phyloP scores from a whole-genome alignment of 1,139 yeast genomes.

The Pichia sp. region DNA sequence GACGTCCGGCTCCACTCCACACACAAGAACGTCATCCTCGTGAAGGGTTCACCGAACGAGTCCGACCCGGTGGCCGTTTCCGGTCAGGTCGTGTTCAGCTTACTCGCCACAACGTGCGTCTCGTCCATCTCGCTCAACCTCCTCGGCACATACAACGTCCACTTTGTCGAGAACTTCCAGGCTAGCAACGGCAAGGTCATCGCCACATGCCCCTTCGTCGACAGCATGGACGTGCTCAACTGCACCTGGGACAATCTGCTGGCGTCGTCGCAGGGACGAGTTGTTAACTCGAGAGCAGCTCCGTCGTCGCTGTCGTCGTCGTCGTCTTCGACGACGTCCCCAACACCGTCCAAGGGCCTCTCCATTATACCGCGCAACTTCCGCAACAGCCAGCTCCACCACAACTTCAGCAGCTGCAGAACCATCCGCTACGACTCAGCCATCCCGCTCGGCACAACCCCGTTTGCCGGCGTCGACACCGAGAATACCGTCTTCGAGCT shows the following conservation, averaged over 20 bases:
- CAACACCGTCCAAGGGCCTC: no score
- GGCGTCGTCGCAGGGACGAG: constrained; percentile 41
- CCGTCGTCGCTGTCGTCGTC: background rate
- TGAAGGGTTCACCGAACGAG: constrained; percentile 57
- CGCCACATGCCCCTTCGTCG: constrained; percentile 19
- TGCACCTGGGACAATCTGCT: constrained; percentile 60
- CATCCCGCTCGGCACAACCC: constrained; percentile 32
- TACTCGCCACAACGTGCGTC: constrained; percentile 31
- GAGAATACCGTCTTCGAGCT: constrained; percentile 31
- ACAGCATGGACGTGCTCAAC: constrained; percentile 38
- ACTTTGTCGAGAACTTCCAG: constrained; percentile 42
- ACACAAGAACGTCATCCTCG: constrained; percentile 49
- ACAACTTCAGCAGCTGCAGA: constrained; percentile 3
- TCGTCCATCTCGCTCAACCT: constrained; percentile 45
- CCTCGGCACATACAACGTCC: constrained; percentile 51
- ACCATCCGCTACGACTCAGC: background rate
- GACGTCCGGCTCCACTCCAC: constrained; percentile 42
- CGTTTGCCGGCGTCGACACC: constrained; percentile 29
- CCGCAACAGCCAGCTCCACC: background rate
- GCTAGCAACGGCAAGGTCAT: constrained; percentile 7
- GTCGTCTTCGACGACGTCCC: no score
- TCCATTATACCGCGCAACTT: background rate
- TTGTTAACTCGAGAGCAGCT: background rate
- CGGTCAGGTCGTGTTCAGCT: constrained; percentile 49
- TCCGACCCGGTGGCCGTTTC: constrained; percentile 48